Evolutionary conservation across 1,284 basidiomycete species (phyloP), one percentile per base, ranked within the genome.

Genomic region (Leccinum colubrinum): DNA sequence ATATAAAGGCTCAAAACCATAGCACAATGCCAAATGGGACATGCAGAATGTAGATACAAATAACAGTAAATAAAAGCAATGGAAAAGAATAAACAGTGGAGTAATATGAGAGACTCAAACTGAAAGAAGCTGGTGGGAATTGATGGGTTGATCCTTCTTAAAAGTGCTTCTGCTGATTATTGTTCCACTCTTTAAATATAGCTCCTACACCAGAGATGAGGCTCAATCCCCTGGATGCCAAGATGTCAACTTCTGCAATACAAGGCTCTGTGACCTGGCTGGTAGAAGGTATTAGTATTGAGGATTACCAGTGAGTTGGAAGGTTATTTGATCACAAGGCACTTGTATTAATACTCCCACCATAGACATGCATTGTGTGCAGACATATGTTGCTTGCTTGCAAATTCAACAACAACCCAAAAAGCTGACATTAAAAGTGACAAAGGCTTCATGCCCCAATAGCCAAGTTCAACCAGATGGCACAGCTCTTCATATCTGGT

Each of bases 91-190:
- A 27, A 27, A 27, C 1, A 27, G 27, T 27, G 27, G 27, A 27
- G 27, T 22, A 22, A 67, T 43, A 67, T 67, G 61, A 51, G 58
- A 6, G 61, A 67, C 27, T 67, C 61, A 3, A 67, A 67, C 33
- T 67, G 54, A 54, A 67, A 65, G 22, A 67, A 67, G 53, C 51
- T 66, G 9, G 58, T 66, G 3, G 58, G 46, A 5, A 22, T 65
- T 7, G 46, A 55, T 64, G n/a, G 20, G 20, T 35, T 22, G 22
- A 33, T 14, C 22, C 25, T 27, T 27, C 0, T 30, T 30, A 30
- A 35, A 35, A 35, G 35, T 35, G 35, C 5, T 35, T 35, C 11
- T 12, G 5, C 12, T 37, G 35, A 37, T 37, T 37, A 37, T 37
- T 37, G 5, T 37, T 37, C 12, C 35, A 6, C 35, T 37, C 35